These are phyloP conservation scores for Arthonia radiata DNA, from an alignment of 495 filamentous ascomycete genomes.

Conservation along the genomic window DNA sequence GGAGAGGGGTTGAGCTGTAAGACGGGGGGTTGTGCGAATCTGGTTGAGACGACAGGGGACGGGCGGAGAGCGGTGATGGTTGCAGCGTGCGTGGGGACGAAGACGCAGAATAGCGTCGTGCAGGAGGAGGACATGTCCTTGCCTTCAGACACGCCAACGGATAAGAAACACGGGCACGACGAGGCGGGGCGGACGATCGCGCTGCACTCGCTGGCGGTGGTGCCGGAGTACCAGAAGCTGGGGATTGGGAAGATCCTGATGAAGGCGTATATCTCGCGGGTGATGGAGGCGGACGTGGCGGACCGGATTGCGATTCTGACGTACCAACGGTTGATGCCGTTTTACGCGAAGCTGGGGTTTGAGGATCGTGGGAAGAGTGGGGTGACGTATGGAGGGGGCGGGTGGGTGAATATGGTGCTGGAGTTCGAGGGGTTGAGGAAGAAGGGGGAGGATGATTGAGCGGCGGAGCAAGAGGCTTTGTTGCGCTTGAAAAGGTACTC, in stretches of 20 bases:
- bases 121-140: constrained; percentile 58
- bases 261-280: constrained; percentile 49
- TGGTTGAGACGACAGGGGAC: constrained; percentile 23
- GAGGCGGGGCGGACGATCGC: constrained; percentile 50
- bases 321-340: constrained; percentile 42
- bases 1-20: too few species aligned
- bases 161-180: constrained; percentile 30
- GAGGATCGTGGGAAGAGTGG: constrained; percentile 37
- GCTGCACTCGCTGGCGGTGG: constrained; percentile 59
- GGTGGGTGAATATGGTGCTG: constrained; percentile 53
- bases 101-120: constrained; percentile 30
- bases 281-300: constrained; percentile 36
- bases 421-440: too few species aligned
- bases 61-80: constrained; percentile 38
- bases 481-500: too few species aligned
- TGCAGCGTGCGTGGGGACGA: constrained; percentile 59
- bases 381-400: constrained; percentile 45
- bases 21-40: constrained; percentile 20
- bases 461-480: too few species aligned
- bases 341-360: constrained; percentile 61
- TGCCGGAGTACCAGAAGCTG: constrained; percentile 46
- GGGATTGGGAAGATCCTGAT: constrained; percentile 55
- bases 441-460: too few species aligned
- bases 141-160: constrained; percentile 34
- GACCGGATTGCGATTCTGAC: constrained; percentile 55